Evolutionary conservation across 1,284 basidiomycete genomes (phyloP).

Genomic region (Gomphus bonarii): DNA sequence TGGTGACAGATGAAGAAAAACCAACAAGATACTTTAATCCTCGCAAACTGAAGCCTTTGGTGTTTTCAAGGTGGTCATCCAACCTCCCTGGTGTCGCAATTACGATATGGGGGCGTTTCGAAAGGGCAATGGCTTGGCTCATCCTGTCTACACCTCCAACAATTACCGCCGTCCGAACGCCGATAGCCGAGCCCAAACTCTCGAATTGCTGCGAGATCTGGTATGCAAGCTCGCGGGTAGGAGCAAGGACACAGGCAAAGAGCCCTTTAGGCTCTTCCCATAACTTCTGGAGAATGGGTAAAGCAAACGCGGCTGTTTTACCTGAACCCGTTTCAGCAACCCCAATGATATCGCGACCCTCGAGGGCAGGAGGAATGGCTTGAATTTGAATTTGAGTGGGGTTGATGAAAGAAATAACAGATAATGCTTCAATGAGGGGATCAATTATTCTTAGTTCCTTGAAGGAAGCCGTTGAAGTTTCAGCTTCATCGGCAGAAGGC

Average conservation of each 20-base stretch:
- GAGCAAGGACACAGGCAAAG: conserved; percentile 91
- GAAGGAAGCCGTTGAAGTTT: conserved; percentile 42
- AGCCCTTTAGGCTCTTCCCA: conserved; percentile 95
- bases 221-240: conserved; percentile 96
- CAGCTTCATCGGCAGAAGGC: conserved; percentile 40
- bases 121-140: conserved; percentile 86
- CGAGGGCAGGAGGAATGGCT: conserved; percentile 82
- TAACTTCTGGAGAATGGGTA: conserved; percentile 93
- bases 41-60: conserved; percentile 92
- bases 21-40: conserved; percentile 83
- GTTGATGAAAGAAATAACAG: conserved; percentile 72
- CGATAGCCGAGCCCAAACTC: conserved; percentile 87
- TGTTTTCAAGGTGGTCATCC: conserved; percentile 94
- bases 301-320: conserved; percentile 95
- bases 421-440: conserved; percentile 81
- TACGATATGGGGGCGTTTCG: conserved; percentile 89
- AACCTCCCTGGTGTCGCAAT: conserved; percentile 97
- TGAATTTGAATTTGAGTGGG: conserved; percentile 92
- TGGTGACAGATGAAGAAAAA: conserved; percentile 11
- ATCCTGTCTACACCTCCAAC: conserved; percentile 96
- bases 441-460: conserved; percentile 80
- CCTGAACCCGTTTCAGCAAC: conserved; percentile 96
- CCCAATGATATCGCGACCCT: conserved; percentile 93
- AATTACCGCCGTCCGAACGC: conserved; percentile 84
- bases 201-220: conserved; percentile 98